phyloP scores from a whole-genome alignment of 2,329 filamentous ascomycete genomes.

The Coniella vitis region DNA sequence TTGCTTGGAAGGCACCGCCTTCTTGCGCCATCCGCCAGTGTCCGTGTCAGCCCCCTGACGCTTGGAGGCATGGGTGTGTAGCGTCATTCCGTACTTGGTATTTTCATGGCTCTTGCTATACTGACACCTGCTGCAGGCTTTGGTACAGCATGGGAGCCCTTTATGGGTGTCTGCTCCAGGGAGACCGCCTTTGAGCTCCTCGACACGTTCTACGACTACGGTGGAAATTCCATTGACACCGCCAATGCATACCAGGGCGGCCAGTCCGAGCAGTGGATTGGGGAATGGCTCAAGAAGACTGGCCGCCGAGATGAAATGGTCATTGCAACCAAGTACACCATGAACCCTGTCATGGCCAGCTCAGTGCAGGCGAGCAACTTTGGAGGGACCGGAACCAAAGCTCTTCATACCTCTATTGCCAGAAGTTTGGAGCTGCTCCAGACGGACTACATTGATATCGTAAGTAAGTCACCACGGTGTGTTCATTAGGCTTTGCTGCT shows the following conservation, averaged over 20 bases:
- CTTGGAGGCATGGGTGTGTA: conserved; percentile 48
- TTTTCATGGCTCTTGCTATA: no score
- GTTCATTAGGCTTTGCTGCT: not conserved
- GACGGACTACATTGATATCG: conserved; percentile 63
- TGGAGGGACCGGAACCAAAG: conserved; percentile 56
- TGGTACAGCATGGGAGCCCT: conserved; percentile 41
- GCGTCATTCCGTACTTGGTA: not conserved
- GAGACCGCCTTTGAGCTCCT: conserved; percentile 55
- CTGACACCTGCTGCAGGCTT: conserved; percentile 25
- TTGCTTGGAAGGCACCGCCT: conserved; percentile 59
- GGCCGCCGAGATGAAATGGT: conserved; percentile 62
- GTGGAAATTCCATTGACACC: conserved; percentile 69
- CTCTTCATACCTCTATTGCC: conserved; percentile 47
- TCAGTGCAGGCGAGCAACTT: conserved; percentile 37
- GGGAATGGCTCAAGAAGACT: conserved; percentile 62
- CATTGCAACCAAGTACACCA: conserved; percentile 63
- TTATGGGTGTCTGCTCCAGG: conserved; percentile 60
- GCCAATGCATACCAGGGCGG: conserved; percentile 60
- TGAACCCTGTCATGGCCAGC: conserved; percentile 43
- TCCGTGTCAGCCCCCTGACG: conserved; percentile 61
- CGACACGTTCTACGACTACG: conserved; percentile 57
- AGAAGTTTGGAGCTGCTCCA: conserved; percentile 54
- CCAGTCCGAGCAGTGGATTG: conserved; percentile 58
- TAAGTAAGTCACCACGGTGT: conserved; percentile 23
- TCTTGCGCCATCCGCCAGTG: conserved; percentile 56